These are phyloP conservation scores for Usnea hakonensis DNA, from an alignment of 495 filamentous ascomycete genomes.

Conservation along the genomic window DNA sequence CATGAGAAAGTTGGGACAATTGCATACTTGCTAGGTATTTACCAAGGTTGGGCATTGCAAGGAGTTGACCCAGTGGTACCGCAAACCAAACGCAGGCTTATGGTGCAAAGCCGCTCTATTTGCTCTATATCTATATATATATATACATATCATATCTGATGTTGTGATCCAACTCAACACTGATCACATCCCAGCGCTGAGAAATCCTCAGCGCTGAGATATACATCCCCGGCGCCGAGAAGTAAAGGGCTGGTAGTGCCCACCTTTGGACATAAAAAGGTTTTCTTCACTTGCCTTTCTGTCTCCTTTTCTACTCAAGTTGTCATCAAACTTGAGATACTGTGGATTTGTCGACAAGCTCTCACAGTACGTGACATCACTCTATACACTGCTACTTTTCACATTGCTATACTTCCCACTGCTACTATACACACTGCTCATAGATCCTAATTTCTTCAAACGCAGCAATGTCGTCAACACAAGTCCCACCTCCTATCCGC, in stretches of 20 bases:
- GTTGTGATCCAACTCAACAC: too few relatives aligned
- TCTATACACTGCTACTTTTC: neutral
- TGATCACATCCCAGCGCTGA: too few relatives aligned
- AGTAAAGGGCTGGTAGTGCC: neutral
- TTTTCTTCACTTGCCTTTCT: neutral
- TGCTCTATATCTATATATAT: neutral
- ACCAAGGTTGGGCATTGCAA: neutral
- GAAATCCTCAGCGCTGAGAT: too few relatives aligned
- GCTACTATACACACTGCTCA: neutral
- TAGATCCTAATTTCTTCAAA: neutral
- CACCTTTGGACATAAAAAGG: neutral
- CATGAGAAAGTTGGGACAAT: neutral
- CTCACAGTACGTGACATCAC: neutral
- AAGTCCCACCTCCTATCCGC: neutral
- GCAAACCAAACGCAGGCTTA: too few relatives aligned
- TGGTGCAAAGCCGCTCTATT: neutral
- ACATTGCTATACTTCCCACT: too few relatives aligned
- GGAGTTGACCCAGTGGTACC: neutral
- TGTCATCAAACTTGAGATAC: neutral
- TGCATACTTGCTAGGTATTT: neutral
- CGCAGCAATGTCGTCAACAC: neutral
- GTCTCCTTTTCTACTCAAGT: neutral
- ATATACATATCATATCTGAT: too few relatives aligned
- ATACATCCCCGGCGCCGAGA: neutral
- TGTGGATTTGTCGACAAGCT: neutral